Percentiles rank a stretch among this genome's conserved stretches.
Conservation (phyloP, 2,329 filamentous ascomycete species). For the Diplodia seriata region DNA sequence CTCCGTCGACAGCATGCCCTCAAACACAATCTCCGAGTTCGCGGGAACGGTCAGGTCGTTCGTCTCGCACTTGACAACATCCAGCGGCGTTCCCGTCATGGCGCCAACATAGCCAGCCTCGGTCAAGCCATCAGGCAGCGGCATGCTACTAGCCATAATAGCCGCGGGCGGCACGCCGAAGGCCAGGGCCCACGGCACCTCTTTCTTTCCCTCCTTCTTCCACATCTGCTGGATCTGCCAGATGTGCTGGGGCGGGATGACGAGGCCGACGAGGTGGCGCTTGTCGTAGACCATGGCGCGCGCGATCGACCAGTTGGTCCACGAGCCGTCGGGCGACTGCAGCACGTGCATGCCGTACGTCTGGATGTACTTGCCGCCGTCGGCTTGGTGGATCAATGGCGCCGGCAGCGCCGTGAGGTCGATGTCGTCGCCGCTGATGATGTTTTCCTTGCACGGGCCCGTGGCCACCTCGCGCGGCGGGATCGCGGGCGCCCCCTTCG, state of each 20-base stretch:
- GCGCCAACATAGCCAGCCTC: conserved; percentile 60
- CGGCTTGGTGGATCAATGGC: conserved; percentile 53
- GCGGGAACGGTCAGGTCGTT: conserved; percentile 59
- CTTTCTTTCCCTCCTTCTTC: conserved; percentile 52
- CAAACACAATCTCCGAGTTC: conserved; percentile 59
- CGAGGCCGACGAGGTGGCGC: conserved; percentile 51
- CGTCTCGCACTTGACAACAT: conserved; percentile 61
- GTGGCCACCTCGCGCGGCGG: conserved; percentile 34
- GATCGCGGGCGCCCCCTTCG: conserved; percentile 16
- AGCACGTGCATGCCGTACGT: conserved; percentile 60
- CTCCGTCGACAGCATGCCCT: conserved; percentile 56
- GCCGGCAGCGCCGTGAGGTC: conserved; percentile 49
- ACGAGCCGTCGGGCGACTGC: conserved; percentile 53
- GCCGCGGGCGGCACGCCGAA: conserved; percentile 60
- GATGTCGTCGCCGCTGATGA: conserved; percentile 49
- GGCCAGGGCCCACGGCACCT: conserved; percentile 57
- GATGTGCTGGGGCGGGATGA: conserved; percentile 57
- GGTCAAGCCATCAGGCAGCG: conserved; percentile 54
- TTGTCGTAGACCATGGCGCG: conserved; percentile 57
- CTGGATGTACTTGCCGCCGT: conserved; percentile 60
- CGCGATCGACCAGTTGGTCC: conserved; percentile 58
- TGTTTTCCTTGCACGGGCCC: conserved; percentile 55
- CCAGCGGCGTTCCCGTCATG: conserved; percentile 53
- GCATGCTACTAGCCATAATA: conserved; percentile 52
- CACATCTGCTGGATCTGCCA: conserved; percentile 57